Base-by-base conservation (phyloP, 495 filamentous ascomycete species). In the Neurospora tetraspora region DNA sequence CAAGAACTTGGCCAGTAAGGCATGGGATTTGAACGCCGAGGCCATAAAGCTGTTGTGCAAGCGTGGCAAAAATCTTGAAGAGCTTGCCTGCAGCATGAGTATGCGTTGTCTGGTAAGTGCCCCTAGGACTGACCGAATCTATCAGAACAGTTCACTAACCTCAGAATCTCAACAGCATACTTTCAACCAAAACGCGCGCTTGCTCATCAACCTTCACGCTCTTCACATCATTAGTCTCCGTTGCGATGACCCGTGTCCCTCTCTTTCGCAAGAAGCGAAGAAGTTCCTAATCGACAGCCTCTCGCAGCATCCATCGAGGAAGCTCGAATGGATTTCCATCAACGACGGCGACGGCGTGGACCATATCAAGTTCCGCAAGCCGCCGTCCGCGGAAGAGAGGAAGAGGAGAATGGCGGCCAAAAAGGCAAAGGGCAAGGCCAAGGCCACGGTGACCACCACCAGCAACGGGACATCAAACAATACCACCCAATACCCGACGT, bases 21-120 rank as follows among this genome's bases (percentile, higher is more conserved):
- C 77, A 6, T 91, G 89, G 89, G 88, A 89, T 74, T 40, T 88
- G 5, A 80, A 90, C 70, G 76, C 82, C 11, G 84, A 86, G 76
- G 80, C 86, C 8, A 78, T 87, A 18, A 73, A 80, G 73, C 74
- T 88, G 4, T 76, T 91, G 8, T 85, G 86, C 70, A 77, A 73
- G n/a, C 77, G 76, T 39, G 89, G 83, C 9, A 81, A 74, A 42
- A 72, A 78, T 7, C 74, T 91, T 18, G 78, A 85, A 70, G 89
- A 91, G 77, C 76, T 91, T 61, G 84, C 85, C 37, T 80, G 84
- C 69, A 85, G 80, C 72, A 82, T 89, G 80, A 84, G 82, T 68
- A 83, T 85, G 68, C 74, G 76, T 18, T 79, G 79, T 37, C 81
- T 88, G 69, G 88, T 90, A 83, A 80, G 87, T 80, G 27, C 39